Base-by-base conservation (phyloP, 495 filamentous ascomycete species). In the Podospora conica region DNA sequence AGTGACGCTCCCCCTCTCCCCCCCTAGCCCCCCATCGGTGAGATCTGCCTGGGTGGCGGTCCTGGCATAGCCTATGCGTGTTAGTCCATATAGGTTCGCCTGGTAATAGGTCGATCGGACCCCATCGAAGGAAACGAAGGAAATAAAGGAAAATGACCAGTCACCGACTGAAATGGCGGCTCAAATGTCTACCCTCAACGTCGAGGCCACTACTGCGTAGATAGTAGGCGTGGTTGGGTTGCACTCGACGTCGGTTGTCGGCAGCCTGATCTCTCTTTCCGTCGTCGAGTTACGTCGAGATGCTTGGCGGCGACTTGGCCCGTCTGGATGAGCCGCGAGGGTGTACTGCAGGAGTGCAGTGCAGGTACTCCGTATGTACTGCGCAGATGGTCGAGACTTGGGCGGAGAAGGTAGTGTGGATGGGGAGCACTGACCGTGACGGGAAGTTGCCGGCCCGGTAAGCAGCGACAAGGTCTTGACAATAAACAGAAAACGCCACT, bases 21-120 rank as follows among this genome's bases (percentile, higher is more conserved):
- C 28, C 9, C 40, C 40, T n/a, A 8, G 18, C 9, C 9, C 40
- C 40, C 40, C 40, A 48, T 48, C 40, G 40, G 40, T 60, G 66
- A 66, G 69, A 73, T 73, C 69, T 65, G 61, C 67, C 61, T 62
- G 58, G 58, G 56, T 29, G 55, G 40, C 62, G n/a, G 27, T 68
- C 65, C 33, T 31, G 56, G 66, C 24, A 66, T 70, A 65, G 64
- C 55, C 65, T 59, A 66, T 59, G 65, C 48, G n/a, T n/a, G 28
- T n/a, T 48, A 8, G 40, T 48, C 28, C 9, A 54, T 54, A 22
- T 25, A 54, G 28, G 53, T 29, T 29, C 23, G 24, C 48, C 9
- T 31, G 61, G 3, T 21, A 12, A 23, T 55, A 33, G 29, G n/a
- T 53, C 20, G 18, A 18, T 57, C 63, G 31, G 53, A 48, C 53